These are phyloP conservation scores for Colletotrichum australisinense DNA, from an alignment of 2,329 filamentous ascomycete genomes.

Conservation along the genomic window DNA sequence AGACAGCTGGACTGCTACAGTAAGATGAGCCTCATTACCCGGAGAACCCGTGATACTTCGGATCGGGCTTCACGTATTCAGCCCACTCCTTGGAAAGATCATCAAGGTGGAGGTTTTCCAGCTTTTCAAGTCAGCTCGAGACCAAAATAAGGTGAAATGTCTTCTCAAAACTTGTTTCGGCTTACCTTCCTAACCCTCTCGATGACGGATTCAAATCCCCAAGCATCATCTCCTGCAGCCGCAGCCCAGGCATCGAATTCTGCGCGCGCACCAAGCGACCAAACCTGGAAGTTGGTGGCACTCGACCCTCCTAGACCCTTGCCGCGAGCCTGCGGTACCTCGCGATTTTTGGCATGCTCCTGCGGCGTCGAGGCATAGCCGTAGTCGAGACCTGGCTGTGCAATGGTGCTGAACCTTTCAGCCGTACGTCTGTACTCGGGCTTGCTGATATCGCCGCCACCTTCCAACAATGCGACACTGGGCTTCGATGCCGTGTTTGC, in stretches of 20 bases:
- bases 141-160: too few relatives aligned
- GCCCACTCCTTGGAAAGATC: slow-evolving; percentile 8
- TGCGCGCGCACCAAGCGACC: slow-evolving; percentile 64
- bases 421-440: slow-evolving; percentile 59
- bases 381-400: slow-evolving; percentile 62
- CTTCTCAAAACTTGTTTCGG: neutral
- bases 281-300: slow-evolving; percentile 67
- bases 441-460: slow-evolving; percentile 61
- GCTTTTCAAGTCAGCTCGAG: neutral
- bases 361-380: slow-evolving; percentile 63
- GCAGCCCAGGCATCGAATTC: slow-evolving; percentile 73
- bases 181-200: slow-evolving; percentile 13
- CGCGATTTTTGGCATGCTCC: slow-evolving; percentile 52
- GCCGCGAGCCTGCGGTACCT: slow-evolving; percentile 62
- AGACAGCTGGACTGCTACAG: neutral
- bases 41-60: slow-evolving; percentile 8
- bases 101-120: slow-evolving; percentile 21
- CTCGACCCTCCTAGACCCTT: slow-evolving; percentile 62
- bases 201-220: slow-evolving; percentile 17
- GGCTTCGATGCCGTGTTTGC: slow-evolving; percentile 59
- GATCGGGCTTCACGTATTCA: slow-evolving; percentile 15
- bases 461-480: slow-evolving; percentile 70
- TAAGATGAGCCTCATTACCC: neutral
- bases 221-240: slow-evolving; percentile 65
- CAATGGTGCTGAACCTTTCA: slow-evolving; percentile 64